Evolutionary conservation across 352 stramenopile species (phyloP).

Genomic region (Phytophthora macrochlamydospora): DNA sequence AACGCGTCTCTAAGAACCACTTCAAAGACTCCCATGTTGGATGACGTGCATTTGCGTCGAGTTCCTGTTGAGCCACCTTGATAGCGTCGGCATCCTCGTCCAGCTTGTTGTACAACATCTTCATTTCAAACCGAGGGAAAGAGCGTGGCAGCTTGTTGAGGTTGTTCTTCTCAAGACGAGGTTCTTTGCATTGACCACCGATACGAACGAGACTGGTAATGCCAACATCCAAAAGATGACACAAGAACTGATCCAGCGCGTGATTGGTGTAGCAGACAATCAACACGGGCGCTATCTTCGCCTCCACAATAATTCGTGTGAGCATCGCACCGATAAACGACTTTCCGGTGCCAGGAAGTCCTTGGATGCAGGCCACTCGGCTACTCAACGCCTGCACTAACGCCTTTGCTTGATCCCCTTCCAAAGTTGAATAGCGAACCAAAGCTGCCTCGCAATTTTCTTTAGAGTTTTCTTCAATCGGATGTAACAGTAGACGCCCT

Average conservation of each 20-base stretch:
- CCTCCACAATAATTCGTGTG: slow-evolving; percentile 65
- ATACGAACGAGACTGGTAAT: slow-evolving; percentile 73
- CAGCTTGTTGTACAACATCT: slow-evolving; percentile 37
- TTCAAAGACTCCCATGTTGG: slow-evolving; percentile 36
- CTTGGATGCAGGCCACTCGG: slow-evolving; percentile 81
- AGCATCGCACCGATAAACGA: slow-evolving; percentile 85
- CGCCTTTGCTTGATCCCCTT: slow-evolving; percentile 63
- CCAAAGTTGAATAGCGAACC: slow-evolving; percentile 40
- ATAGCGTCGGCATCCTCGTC: slow-evolving; percentile 34
- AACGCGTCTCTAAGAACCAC: slow-evolving; percentile 39
- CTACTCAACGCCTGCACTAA: slow-evolving; percentile 75
- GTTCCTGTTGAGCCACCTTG: slow-evolving; percentile 4
- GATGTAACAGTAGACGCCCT: slow-evolving; percentile 21
- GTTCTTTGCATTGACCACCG: slow-evolving; percentile 73
- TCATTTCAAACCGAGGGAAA: slow-evolving; percentile 34
- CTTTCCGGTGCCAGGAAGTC: slow-evolving; percentile 81
- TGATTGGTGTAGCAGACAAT: slow-evolving; percentile 93
- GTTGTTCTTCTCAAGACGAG: slow-evolving; percentile 44
- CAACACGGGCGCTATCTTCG: slow-evolving; percentile 58
- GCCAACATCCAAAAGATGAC: slow-evolving; percentile 65
- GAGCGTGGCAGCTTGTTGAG: slow-evolving; percentile 31
- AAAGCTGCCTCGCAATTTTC: slow-evolving; percentile 25
- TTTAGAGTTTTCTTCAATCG: slow-evolving; percentile 20
- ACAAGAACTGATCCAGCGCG: slow-evolving; percentile 91
- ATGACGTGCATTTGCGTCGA: slow-evolving; percentile 18